Evolutionary conservation across 2,329 filamentous ascomycete species (phyloP).

Genomic region (Colletotrichum tanaceti): DNA sequence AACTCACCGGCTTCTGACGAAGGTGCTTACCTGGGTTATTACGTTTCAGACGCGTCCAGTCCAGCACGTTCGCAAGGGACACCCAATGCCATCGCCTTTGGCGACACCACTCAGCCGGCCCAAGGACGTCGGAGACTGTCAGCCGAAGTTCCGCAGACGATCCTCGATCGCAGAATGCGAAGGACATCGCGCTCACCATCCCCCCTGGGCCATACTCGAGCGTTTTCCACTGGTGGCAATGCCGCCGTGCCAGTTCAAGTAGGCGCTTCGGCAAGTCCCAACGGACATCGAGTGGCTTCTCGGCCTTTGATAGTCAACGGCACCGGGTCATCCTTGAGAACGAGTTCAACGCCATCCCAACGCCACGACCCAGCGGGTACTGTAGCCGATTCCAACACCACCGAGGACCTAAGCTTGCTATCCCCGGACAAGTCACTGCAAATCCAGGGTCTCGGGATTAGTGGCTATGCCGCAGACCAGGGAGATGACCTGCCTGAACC

Average conservation of each 20-base stretch:
- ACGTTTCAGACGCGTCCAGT: constrained; percentile 49
- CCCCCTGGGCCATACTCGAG: constrained; percentile 62
- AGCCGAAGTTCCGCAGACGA: constrained; percentile 64
- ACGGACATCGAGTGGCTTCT: constrained; percentile 52
- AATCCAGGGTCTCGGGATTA: constrained; percentile 42
- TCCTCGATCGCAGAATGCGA: constrained; percentile 65
- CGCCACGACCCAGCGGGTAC: constrained; percentile 2
- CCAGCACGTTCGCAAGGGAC: constrained; percentile 45
- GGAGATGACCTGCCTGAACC: constrained; percentile 22
- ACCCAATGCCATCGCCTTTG: constrained; percentile 58
- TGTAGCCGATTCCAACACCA: constrained; percentile 28
- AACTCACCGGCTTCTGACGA: constrained; percentile 64
- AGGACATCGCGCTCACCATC: constrained; percentile 68
- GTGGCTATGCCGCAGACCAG: constrained; percentile 19
- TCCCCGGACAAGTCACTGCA: constrained; percentile 47
- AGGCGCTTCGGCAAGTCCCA: constrained; percentile 52
- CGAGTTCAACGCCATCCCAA: constrained; percentile 46
- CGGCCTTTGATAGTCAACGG: constrained; percentile 66
- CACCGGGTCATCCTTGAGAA: constrained; percentile 59
- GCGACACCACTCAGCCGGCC: constrained; percentile 57
- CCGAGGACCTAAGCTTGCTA: constrained; percentile 43
- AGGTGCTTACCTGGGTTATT: constrained; percentile 54
- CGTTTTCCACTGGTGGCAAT: constrained; percentile 54
- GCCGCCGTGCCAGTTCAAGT: constrained; percentile 55
- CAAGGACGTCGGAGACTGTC: constrained; percentile 61